phyloP scores from a whole-genome alignment of 2,329 filamentous ascomycete genomes.

The Daldinia sp. region DNA sequence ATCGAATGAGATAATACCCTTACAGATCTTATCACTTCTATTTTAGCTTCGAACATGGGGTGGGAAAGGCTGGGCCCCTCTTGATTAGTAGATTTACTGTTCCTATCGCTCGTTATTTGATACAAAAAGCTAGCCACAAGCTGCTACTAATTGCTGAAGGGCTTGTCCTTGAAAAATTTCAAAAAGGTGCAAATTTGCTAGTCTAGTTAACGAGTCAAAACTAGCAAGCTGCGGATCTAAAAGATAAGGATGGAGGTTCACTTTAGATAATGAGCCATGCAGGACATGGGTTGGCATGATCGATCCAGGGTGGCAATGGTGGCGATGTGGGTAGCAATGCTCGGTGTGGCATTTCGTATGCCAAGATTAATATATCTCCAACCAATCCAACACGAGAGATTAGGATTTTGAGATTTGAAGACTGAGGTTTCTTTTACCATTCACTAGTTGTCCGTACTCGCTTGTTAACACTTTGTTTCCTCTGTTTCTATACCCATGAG shows the following conservation, averaged over 20 bases:
- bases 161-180: neutral
- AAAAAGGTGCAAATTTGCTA: conserved; percentile 12
- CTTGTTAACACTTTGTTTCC: too few relatives aligned
- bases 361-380: conserved; percentile 1
- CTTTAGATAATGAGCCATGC: conserved; percentile 3
- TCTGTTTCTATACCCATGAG: too few relatives aligned
- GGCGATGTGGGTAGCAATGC: conserved; percentile 6
- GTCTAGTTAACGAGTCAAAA: conserved; percentile 6
- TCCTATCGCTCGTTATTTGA: neutral
- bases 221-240: conserved; percentile 2
- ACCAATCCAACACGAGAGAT: neutral
- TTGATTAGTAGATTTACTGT: conserved; percentile 2
- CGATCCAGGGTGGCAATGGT: conserved; percentile 6
- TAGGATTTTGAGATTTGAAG: neutral
- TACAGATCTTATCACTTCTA: conserved; percentile 42
- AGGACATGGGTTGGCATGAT: conserved; percentile 6
- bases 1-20: conserved; percentile 46
- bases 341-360: conserved; percentile 7
- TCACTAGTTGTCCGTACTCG: too few relatives aligned
- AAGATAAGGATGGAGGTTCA: conserved; percentile 8
- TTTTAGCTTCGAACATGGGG: conserved; percentile 16
- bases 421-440: neutral
- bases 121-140: conserved; percentile 2
- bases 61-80: neutral
- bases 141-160: neutral